Base-by-base conservation (phyloP, 805 yeast species). In the Blastobotrys attinorum region DNA sequence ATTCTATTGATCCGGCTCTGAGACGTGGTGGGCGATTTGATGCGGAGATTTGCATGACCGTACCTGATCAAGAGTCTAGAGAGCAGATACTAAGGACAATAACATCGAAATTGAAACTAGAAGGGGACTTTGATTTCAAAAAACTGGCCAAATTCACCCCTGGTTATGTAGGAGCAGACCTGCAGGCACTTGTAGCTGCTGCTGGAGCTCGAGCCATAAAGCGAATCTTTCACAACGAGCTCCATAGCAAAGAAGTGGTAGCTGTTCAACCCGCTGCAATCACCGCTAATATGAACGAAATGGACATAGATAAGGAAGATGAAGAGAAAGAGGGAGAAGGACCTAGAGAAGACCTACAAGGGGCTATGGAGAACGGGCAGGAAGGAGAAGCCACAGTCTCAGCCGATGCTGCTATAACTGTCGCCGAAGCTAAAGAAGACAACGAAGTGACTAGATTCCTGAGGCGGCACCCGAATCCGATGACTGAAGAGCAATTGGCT, bases 21-120 rank as follows among this genome's bases (percentile, higher is more conserved):
- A 76, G 98, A 64, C 77, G 98, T 57, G 97, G 97, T 0, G 98
- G 98, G 2, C 75, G 98, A 56, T 92, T 92, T 56, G 98, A 92
- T 56, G 72, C 96, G 49, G 98, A 92, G 65, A 90, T 92, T 23
- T 83, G 94, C 58, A 73, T 92, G 51, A 84, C 85, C 55, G 97
- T 92, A n/a, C 98, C 98, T 3, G 83, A 83, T 60, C 96, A 90
- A 61, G 69, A 72, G 2, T 81, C 92, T 7, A 74, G 98, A 52
- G 69, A 77, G 44, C 75, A 81, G 34, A 92, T 92, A 44, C 65
- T 92, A 51, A 68, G 74, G 54, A 75, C 92, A 22, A 82, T 88
- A 82, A 78, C 92, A 1, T 60, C 70, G 21, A 68, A 67, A 22
- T 68, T 92, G 52, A 79, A 81, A 55, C 67, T 87, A 33, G 77